These are phyloP conservation scores for Boletus insuetus DNA, from an alignment of 768 basidiomycete genomes.

Conservation along the genomic window DNA sequence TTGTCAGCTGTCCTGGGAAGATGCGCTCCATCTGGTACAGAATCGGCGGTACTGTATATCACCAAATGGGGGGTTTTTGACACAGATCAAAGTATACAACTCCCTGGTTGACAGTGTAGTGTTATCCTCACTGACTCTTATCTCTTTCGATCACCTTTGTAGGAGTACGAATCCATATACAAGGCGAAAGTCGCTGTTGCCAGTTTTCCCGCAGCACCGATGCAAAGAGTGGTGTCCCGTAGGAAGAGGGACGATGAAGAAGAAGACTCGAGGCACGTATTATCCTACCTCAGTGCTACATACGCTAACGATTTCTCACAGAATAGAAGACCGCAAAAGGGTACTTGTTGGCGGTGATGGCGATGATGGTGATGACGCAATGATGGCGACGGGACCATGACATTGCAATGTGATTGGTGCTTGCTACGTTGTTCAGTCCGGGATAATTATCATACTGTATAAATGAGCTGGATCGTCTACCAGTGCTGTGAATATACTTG, in stretches of 20 bases:
- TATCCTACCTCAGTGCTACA: background rate
- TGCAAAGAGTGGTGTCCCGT: slow-evolving; percentile 44
- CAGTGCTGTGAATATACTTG: slow-evolving; percentile 14
- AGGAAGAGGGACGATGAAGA: slow-evolving; percentile 78
- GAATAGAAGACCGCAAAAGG: slow-evolving; percentile 46
- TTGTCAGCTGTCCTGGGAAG: slow-evolving; percentile 79
- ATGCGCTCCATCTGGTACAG: slow-evolving; percentile 84
- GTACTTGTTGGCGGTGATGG: slow-evolving; percentile 33
- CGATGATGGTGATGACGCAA: slow-evolving; percentile 32
- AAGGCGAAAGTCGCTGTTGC: slow-evolving; percentile 71
- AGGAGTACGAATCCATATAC: slow-evolving; percentile 96
- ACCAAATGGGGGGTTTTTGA: slow-evolving; percentile 87
- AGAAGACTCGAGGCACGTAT: slow-evolving; percentile 47
- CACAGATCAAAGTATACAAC: slow-evolving; percentile 76
- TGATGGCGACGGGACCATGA: slow-evolving; percentile 34
- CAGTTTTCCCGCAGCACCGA: slow-evolving; percentile 44
- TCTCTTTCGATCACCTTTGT: background rate
- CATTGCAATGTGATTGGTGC: background rate
- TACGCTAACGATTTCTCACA: slow-evolving; percentile 8
- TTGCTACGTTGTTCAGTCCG: background rate
- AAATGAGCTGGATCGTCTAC: slow-evolving; percentile 14
- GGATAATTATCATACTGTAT: slow-evolving; percentile 28
- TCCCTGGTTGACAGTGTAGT: background rate
- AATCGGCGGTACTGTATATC: slow-evolving; percentile 92
- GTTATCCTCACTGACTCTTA: background rate